Percentiles rank a stretch among this genome's conserved stretches.
phyloP scores from a whole-genome alignment of 2,329 filamentous ascomycete genomes.

The Epichloe bromicola region DNA sequence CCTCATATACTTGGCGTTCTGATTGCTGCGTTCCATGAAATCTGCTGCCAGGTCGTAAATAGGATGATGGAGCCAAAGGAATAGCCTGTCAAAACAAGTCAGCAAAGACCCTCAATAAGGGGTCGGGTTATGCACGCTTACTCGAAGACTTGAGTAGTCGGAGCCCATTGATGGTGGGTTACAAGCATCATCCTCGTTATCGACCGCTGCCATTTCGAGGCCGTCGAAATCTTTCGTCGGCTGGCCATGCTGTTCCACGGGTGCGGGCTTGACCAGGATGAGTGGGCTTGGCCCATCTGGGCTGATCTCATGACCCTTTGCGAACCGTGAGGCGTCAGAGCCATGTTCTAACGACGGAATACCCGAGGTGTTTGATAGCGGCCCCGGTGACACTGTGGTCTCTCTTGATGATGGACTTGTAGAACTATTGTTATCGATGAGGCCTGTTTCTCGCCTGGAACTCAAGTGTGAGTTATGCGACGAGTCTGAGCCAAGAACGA shows the following conservation, averaged over 20 bases:
- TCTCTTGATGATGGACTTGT: conserved; percentile 22
- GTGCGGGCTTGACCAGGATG: neutral
- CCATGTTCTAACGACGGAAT: conserved; percentile 21
- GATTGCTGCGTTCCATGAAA: conserved; percentile 89
- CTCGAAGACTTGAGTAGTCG: conserved; percentile 24
- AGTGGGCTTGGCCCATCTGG: conserved; percentile 5
- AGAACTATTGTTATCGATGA: conserved; percentile 13
- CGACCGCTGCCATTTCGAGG: conserved; percentile 11
- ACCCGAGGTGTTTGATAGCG: conserved; percentile 21
- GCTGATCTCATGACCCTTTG: conserved; percentile 19
- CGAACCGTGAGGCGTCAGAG: conserved; percentile 12
- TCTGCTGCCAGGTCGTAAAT: conserved; percentile 72
- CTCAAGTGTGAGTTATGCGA: neutral
- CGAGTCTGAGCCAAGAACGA: conserved; percentile 8
- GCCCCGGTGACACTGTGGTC: conserved; percentile 30
- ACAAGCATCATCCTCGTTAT: conserved; percentile 13
- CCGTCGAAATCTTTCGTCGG: conserved; percentile 15
- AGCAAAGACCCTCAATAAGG: conserved; percentile 7
- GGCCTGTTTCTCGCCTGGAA: neutral
- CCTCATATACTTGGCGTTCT: conserved; percentile 84
- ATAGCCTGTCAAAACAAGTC: conserved; percentile 39
- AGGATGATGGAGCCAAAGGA: conserved; percentile 73
- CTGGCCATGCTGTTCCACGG: conserved; percentile 1
- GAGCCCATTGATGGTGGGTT: conserved; percentile 24
- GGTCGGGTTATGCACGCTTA: conserved; percentile 11